Base-by-base conservation (phyloP, 768 basidiomycete genomes). In the Kwoniella shandongensis region DNA sequence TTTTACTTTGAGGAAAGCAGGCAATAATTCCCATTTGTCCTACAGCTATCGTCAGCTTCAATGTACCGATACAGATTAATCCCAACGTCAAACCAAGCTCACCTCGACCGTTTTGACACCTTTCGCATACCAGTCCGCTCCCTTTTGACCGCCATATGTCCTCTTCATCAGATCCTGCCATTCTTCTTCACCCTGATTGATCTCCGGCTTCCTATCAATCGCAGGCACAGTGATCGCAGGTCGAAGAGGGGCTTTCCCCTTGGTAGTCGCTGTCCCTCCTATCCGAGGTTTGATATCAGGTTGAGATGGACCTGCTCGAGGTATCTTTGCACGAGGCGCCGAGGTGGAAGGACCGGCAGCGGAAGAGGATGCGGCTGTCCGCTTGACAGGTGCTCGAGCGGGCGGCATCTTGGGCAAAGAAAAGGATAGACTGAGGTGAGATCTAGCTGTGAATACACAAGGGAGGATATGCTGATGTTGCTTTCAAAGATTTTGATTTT, bases 1-100 rank as follows among this genome's bases (percentile, higher is more conserved):
- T 71, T 99, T 99, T 60, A 96, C 90, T 78, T 93, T 88, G 49
- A 99, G 81, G 71, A 98, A 99, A 10, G 93, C 94, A 1, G 96
- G 96, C 2, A 99, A 80, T 10, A 99, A 80, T 18, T 96, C 84
- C 96, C 96, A 99, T 85, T 99, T 99, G 75, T 99, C 96, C 93
- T 96, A 66, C 23, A 50, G 45, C n/a, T n/a, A n/a, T n/a, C n/a
- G n/a, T n/a, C n/a, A n/a, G n/a, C n/a, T 39, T 51, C 36, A 38
- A 38, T n/a, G n/a, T 38, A 38, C 10, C n/a, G n/a, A n/a, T n/a
- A n/a, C n/a, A n/a, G n/a, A n/a, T n/a, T n/a, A n/a, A n/a, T n/a
- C n/a, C n/a, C n/a, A n/a, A n/a, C n/a, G n/a, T n/a, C n/a, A n/a
- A n/a, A n/a, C n/a, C 36, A 47, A 4, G 3, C 85, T 66, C 72